Conservation (phyloP, 1,284 basidiomycete genomes). For the Puccinia horiana region DNA sequence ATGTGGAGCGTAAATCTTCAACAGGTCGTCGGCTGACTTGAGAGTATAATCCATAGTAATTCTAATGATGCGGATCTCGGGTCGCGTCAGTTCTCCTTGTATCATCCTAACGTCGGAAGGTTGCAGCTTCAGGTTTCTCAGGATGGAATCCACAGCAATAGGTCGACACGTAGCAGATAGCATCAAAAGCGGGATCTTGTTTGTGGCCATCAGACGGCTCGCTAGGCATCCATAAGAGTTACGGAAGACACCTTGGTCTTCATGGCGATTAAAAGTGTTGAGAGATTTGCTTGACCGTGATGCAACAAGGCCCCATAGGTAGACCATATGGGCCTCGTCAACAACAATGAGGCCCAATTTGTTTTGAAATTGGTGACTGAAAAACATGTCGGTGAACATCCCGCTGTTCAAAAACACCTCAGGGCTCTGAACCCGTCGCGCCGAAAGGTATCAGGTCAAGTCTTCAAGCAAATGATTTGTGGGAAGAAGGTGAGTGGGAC, state of each 20-base stretch:
- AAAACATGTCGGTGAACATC: neutral
- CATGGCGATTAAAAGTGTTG: neutral
- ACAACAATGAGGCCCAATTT: constrained; percentile 7
- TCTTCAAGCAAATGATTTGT: neutral
- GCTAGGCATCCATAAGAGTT: constrained; percentile 1
- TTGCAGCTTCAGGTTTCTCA: constrained; percentile 9
- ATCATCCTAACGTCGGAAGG: neutral
- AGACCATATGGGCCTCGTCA: constrained; percentile 7
- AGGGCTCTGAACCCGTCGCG: constrained; percentile 11
- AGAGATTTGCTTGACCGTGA: neutral
- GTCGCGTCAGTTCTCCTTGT: neutral
- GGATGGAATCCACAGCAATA: neutral
- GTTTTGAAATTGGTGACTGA: neutral
- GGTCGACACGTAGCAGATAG: constrained; percentile 28
- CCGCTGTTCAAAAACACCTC: constrained; percentile 23
- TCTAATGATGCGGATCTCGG: constrained; percentile 12
- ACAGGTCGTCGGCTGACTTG: neutral
- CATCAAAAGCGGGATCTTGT: neutral
- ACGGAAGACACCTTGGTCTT: neutral
- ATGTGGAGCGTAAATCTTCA: neutral
- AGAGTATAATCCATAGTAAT: neutral
- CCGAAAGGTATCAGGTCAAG: neutral
- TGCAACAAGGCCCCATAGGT: constrained; percentile 18
- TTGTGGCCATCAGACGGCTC: neutral
- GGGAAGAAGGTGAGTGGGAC: too few species aligned